A percentile compares a stretch with the other conserved stretches of the same genome.
Conservation (phyloP, 371 early-diverging fungal species). For the Mycotypha africana region DNA sequence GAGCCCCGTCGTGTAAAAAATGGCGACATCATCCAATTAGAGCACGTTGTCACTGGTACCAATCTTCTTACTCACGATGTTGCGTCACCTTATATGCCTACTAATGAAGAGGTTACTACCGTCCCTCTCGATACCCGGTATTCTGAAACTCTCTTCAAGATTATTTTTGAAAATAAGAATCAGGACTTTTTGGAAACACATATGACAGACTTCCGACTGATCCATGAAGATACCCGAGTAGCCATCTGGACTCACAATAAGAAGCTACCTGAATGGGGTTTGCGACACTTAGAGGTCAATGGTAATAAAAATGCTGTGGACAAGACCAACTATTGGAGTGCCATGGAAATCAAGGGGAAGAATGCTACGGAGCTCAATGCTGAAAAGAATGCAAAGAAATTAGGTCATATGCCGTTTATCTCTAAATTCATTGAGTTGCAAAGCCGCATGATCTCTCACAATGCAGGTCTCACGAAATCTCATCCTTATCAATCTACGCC, state of each 20-base stretch:
- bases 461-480: conserved; percentile 81
- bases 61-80: conserved; percentile 94
- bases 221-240: conserved; percentile 79
- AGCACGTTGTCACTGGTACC: conserved; percentile 62
- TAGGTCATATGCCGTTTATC: conserved; percentile 60
- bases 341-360: conserved; percentile 61
- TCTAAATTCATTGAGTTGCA: conserved; percentile 90
- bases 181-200: conserved; percentile 46
- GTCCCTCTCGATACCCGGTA: conserved; percentile 43
- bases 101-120: conserved; percentile 96
- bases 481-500: conserved; percentile 92
- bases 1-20: conserved; percentile 39
- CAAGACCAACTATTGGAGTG: conserved; percentile 74
- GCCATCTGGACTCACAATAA: conserved; percentile 74
- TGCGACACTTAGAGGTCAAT: conserved; percentile 91
- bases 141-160: conserved; percentile 66
- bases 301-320: conserved; percentile 87
- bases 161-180: conserved; percentile 51
- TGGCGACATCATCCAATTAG: conserved; percentile 66
- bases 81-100: conserved; percentile 91
- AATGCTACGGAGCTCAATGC: conserved; percentile 40
- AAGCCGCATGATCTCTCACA: conserved; percentile 84
- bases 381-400: conserved; percentile 28
- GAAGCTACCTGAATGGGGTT: conserved; percentile 94
- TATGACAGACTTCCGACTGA: conserved; percentile 55